A percentile compares a stretch with the other conserved stretches of the same genome.
Conservation (phyloP, 805 yeast species). For the Jamesozyma piceae region DNA sequence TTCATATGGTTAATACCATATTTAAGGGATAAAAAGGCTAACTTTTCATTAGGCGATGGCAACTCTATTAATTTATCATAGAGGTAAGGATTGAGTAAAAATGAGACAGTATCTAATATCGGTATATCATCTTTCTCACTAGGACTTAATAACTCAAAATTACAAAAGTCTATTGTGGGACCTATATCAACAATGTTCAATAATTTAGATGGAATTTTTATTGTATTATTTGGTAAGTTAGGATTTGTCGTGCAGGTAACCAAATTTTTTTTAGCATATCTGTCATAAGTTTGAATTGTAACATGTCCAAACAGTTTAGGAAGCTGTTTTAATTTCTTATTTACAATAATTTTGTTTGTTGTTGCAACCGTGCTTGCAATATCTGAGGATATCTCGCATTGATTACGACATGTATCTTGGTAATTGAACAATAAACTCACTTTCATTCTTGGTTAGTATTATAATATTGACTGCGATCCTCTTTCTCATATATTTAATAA, state of each 20-base stretch:
- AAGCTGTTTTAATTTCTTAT: neutral
- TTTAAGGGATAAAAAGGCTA: slow-evolving; percentile 18
- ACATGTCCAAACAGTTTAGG: neutral
- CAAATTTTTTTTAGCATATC: neutral
- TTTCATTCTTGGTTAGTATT: neutral
- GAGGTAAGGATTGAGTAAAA: slow-evolving; percentile 11
- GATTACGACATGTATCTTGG: neutral
- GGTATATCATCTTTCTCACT: slow-evolving; percentile 3
- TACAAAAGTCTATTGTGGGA: slow-evolving; percentile 12
- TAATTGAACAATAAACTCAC: neutral
- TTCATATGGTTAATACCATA: slow-evolving; percentile 9
- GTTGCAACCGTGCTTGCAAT: neutral
- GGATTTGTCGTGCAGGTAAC: neutral
- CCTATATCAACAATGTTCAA: neutral
- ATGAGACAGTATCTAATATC: slow-evolving; percentile 8
- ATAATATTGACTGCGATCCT: no score
- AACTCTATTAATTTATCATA: slow-evolving; percentile 16
- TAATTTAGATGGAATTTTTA: neutral
- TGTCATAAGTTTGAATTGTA: neutral
- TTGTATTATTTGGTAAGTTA: neutral
- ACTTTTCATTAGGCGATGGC: slow-evolving; percentile 9
- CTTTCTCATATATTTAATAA: no score
- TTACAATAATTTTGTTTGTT: neutral
- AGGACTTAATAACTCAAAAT: slow-evolving; percentile 5
- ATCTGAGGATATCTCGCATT: neutral